A percentile compares a stretch with the other conserved stretches of the same genome.
Conservation (phyloP, 176 grass and related monocot species). For the Puccinellia tenuiflora region DNA sequence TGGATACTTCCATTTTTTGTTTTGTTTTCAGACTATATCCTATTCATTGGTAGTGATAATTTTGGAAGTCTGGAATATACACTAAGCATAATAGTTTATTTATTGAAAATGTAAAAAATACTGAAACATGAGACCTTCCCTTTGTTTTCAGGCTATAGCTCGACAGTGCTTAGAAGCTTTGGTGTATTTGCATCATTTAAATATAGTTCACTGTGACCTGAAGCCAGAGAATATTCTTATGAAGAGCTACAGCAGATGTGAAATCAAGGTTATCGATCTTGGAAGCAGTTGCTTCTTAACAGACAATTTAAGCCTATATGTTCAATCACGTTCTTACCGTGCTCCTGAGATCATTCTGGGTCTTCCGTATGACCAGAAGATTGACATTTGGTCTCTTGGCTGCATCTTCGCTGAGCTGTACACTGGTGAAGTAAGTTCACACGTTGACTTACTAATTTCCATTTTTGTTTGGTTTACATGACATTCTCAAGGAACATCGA, state of each 20-base stretch:
- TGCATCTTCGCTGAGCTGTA: constrained; percentile 92
- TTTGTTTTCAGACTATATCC: too few species aligned
- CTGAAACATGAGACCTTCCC: not conserved
- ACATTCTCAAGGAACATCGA: not conserved
- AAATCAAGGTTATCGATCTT: constrained; percentile 98
- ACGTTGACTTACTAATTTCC: not conserved
- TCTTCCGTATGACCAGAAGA: constrained; percentile 82
- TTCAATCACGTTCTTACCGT: constrained; percentile 97
- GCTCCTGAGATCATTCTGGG: constrained; percentile 95
- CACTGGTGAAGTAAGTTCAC: constrained; percentile 72
- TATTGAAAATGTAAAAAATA: not conserved
- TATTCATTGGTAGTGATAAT: too few species aligned
- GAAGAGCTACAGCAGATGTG: constrained; percentile 97
- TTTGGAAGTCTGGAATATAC: not conserved
- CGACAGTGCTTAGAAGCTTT: constrained; percentile 89
- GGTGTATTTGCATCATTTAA: constrained; percentile 77
- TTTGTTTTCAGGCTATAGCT: constrained; percentile 70
- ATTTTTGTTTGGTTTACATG: constrained; percentile 18
- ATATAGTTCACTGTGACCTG: constrained; percentile 93
- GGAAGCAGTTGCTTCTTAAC: constrained; percentile 96
- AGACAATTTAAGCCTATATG: constrained; percentile 75
- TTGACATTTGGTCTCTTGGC: constrained; percentile 98
- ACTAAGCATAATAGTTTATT: constrained; percentile 5
- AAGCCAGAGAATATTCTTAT: constrained; percentile 99
- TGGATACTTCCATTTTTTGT: too few species aligned